Evolutionary conservation across 176 grass and related monocot species (phyloP).

Genomic region (Zoysia pacifica): DNA sequence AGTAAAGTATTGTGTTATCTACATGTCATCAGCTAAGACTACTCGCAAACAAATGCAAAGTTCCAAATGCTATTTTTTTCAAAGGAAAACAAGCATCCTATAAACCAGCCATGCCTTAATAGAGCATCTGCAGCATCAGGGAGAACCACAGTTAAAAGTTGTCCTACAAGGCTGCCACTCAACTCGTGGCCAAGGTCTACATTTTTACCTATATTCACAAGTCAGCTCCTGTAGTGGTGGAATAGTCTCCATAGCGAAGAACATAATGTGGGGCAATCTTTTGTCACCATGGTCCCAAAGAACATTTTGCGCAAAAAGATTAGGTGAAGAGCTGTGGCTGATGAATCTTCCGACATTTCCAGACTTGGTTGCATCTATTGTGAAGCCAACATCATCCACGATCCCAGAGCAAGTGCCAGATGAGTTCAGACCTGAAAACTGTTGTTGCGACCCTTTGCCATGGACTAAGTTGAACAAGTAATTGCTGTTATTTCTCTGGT

Average conservation of each 20-base stretch:
- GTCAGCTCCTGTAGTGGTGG: constrained; percentile 80
- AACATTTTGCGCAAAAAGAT: constrained; percentile 78
- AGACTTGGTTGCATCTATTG: constrained; percentile 58
- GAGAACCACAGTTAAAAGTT: constrained; percentile 63
- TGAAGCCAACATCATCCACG: constrained; percentile 57
- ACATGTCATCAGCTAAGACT: constrained; percentile 8
- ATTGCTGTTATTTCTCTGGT: constrained; percentile 57
- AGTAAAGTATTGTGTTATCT: constrained; percentile 1
- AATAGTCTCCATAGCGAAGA: constrained; percentile 77
- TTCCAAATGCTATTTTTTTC: background rate
- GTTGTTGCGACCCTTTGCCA: constrained; percentile 44
- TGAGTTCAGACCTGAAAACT: constrained; percentile 20
- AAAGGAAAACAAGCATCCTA: background rate
- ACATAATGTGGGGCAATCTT: constrained; percentile 73
- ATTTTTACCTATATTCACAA: constrained; percentile 64
- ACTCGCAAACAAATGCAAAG: background rate
- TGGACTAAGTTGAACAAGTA: constrained; percentile 75
- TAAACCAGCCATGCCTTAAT: constrained; percentile 36
- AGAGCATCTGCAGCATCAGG: constrained; percentile 55
- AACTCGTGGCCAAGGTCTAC: constrained; percentile 41
- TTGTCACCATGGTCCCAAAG: constrained; percentile 71
- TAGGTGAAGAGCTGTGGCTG: constrained; percentile 78
- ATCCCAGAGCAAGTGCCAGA: constrained; percentile 18
- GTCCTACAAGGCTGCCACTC: constrained; percentile 31
- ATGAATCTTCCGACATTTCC: constrained; percentile 86